Percentiles rank a stretch among this genome's conserved stretches.
phyloP scores from a whole-genome alignment of 1,284 basidiomycete genomes.

The Fomes fomentarius region DNA sequence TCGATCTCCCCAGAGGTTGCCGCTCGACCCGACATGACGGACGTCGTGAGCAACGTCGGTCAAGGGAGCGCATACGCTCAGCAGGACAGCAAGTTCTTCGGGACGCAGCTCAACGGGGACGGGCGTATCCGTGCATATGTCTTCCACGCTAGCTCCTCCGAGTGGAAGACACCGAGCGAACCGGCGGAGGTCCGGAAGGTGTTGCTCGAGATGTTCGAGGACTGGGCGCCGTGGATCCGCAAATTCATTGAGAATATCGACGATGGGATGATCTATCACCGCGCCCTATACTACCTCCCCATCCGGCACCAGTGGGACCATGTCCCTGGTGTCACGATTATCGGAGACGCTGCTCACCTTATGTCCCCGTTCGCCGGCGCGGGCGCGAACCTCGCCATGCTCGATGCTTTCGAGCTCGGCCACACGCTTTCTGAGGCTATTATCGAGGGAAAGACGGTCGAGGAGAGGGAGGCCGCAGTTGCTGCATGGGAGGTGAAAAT shows the following conservation, averaged over 20 bases:
- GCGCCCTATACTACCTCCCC: neutral
- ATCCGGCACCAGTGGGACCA: neutral
- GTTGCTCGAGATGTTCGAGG: neutral
- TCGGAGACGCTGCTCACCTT: constrained; percentile 51
- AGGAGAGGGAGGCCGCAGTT: constrained; percentile 6
- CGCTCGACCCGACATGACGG: constrained; percentile 1
- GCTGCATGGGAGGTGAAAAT: constrained; percentile 5
- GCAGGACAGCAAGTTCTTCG: constrained; percentile 5
- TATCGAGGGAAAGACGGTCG: neutral
- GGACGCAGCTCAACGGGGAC: neutral
- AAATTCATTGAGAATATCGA: neutral
- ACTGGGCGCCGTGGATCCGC: neutral
- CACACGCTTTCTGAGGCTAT: constrained; percentile 4
- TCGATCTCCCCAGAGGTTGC: constrained; percentile 1
- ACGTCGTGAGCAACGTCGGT: constrained; percentile 5
- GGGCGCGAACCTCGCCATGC: constrained; percentile 40
- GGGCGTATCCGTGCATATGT: neutral
- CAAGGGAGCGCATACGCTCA: neutral
- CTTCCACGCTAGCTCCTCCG: neutral
- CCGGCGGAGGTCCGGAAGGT: neutral
- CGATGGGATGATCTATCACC: neutral
- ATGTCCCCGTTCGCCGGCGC: constrained; percentile 49
- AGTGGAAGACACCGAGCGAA: neutral
- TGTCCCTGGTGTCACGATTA: constrained; percentile 21
- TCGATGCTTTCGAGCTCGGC: constrained; percentile 26